Conservation (phyloP, 2,329 filamentous ascomycete genomes). For the Nannizzia gypsea region DNA sequence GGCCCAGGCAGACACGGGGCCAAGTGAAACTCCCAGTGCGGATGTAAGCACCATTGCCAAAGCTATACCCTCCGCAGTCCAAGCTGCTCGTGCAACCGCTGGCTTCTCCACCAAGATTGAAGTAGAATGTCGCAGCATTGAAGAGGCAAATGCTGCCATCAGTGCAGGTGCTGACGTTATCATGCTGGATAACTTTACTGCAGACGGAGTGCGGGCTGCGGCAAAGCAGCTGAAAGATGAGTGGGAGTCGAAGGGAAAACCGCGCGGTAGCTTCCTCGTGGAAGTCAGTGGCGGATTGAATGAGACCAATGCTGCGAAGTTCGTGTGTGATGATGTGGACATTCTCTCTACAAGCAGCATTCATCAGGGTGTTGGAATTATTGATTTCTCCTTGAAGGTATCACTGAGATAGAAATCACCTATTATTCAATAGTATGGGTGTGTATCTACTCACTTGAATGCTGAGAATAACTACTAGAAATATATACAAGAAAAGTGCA, state of each 20-base stretch:
- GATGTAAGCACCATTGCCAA: conserved; percentile 52
- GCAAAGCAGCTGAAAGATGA: conserved; percentile 64
- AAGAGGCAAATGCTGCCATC: conserved; percentile 84
- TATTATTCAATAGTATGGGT: no score
- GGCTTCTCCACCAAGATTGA: conserved; percentile 92
- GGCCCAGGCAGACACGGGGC: conserved; percentile 10
- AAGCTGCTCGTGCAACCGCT: conserved; percentile 67
- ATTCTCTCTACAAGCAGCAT: conserved; percentile 94
- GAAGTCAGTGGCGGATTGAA: conserved; percentile 89
- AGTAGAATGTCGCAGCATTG: conserved; percentile 83
- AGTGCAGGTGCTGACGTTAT: conserved; percentile 84
- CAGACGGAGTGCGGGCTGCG: conserved; percentile 62
- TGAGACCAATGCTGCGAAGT: conserved; percentile 67
- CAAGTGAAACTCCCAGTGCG: conserved; percentile 19
- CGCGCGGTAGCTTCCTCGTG: conserved; percentile 56
- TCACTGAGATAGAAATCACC: conserved; percentile 16
- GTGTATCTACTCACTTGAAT: no score
- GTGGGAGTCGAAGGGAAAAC: conserved; percentile 60
- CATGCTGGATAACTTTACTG: conserved; percentile 93
- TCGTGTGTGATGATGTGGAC: conserved; percentile 68
- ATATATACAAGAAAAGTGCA: not conserved
- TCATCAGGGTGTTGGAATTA: conserved; percentile 84
- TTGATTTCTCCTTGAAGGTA: conserved; percentile 95
- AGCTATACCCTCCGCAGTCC: conserved; percentile 75
- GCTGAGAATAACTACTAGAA: not conserved